Percentiles rank a stretch among this genome's conserved stretches.
Conservation (phyloP, 768 basidiomycete genomes). For the Termitomyces sp. region DNA sequence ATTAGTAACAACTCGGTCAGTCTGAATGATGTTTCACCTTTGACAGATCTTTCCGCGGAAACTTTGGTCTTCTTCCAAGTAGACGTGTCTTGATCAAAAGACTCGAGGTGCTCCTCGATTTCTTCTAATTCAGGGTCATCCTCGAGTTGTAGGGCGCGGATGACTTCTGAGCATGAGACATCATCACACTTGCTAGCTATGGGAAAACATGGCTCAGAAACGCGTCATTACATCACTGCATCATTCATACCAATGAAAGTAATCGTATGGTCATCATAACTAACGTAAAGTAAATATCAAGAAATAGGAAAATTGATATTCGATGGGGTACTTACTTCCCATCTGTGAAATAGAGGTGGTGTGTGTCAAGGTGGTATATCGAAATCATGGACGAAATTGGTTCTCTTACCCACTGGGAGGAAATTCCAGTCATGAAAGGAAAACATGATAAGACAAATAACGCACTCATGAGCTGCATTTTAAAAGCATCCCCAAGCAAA, state of each 20-base stretch:
- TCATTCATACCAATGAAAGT: constrained; percentile 51
- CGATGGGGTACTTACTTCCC: constrained; percentile 44
- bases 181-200: constrained; percentile 63
- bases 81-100: constrained; percentile 28
- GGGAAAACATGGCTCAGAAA: neutral
- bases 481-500: constrained; percentile 63
- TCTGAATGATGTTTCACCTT: constrained; percentile 30
- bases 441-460: constrained; percentile 8
- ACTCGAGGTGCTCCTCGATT: constrained; percentile 44
- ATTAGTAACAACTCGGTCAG: neutral
- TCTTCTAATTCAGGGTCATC: constrained; percentile 50
- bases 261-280: constrained; percentile 56
- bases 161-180: constrained; percentile 57
- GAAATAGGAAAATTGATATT: neutral
- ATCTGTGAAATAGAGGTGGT: constrained; percentile 29
- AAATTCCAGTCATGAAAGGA: neutral
- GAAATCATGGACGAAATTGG: neutral
- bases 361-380: neutral
- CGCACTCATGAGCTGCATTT: constrained; percentile 57
- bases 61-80: constrained; percentile 40
- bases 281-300: constrained; percentile 15
- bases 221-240: neutral
- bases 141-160: constrained; percentile 44
- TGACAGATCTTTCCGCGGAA: constrained; percentile 32
- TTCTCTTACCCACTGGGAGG: constrained; percentile 39